Conservation (phyloP, 306 rosid species). For the Castanea crenata region DNA sequence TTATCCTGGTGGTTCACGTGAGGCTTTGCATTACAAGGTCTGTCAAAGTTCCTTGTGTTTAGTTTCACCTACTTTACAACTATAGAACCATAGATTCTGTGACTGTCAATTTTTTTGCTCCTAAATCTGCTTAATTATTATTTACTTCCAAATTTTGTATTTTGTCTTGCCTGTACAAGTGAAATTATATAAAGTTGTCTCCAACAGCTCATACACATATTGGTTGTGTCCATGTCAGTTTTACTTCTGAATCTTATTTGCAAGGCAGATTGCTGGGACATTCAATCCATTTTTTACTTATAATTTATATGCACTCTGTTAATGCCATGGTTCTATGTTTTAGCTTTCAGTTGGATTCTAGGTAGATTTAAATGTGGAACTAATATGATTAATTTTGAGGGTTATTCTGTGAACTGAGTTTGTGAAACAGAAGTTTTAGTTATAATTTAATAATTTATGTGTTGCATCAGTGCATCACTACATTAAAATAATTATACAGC, state of each 20-base stretch:
- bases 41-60: slow-evolving; percentile 22
- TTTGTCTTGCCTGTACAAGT: not conserved
- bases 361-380: not conserved
- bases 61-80: slow-evolving; percentile 2
- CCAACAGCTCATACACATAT: not conserved
- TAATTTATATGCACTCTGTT: not conserved
- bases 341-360: not conserved
- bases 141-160: not conserved
- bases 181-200: not conserved
- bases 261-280: not conserved
- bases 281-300: not conserved
- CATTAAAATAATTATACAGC: not conserved
- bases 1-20: slow-evolving; percentile 96
- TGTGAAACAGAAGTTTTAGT: not conserved
- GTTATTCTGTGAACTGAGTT: not conserved
- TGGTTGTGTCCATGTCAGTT: not conserved
- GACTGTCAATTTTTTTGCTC: not conserved
- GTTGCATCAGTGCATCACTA: not conserved
- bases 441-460: not conserved
- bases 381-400: not conserved
- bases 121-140: not conserved
- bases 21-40: slow-evolving; percentile 91
- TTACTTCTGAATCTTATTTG: not conserved
- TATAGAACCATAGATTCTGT: not conserved
- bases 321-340: not conserved